Evolutionary conservation across 2,329 filamentous ascomycete species (phyloP).

Genomic region (Monosporascus cannonballus): DNA sequence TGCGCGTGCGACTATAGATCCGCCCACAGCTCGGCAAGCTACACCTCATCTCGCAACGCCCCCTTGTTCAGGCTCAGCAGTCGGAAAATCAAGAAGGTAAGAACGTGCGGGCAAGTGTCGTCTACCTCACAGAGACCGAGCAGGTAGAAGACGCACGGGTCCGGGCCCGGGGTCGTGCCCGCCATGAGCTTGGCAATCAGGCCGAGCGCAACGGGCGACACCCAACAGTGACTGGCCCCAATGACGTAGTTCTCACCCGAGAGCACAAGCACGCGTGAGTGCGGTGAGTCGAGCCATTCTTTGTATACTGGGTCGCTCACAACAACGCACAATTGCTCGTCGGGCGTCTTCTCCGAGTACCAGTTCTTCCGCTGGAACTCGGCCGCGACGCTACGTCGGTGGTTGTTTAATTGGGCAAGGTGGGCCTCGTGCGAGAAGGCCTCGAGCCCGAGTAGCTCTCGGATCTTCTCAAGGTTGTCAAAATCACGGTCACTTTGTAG

Average conservation of each 20-base stretch:
- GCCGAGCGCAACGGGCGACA: background rate
- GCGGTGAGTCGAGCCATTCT: background rate
- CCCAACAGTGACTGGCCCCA: background rate
- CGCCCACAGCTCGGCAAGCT: background rate
- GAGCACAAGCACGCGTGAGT: background rate
- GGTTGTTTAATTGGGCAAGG: no score
- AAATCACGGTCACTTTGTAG: no score
- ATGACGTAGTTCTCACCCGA: background rate
- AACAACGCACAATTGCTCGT: no score
- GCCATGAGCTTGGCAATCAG: background rate
- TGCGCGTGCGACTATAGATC: background rate
- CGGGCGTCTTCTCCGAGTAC: no score
- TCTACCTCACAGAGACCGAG: background rate
- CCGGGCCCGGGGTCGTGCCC: background rate
- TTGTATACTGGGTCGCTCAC: background rate
- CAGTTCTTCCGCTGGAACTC: no score
- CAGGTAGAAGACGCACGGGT: background rate
- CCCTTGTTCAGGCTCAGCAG: background rate
- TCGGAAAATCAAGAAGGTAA: background rate
- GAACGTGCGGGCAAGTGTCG: background rate
- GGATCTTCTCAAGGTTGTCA: no score
- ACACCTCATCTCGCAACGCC: background rate
- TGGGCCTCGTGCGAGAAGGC: no score
- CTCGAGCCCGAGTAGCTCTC: no score
- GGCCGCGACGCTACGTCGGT: no score